Percentiles rank a stretch among this genome's conserved stretches.
phyloP scores from a whole-genome alignment of 371 early-diverging fungal species.

The Apophysomyces variabilis region DNA sequence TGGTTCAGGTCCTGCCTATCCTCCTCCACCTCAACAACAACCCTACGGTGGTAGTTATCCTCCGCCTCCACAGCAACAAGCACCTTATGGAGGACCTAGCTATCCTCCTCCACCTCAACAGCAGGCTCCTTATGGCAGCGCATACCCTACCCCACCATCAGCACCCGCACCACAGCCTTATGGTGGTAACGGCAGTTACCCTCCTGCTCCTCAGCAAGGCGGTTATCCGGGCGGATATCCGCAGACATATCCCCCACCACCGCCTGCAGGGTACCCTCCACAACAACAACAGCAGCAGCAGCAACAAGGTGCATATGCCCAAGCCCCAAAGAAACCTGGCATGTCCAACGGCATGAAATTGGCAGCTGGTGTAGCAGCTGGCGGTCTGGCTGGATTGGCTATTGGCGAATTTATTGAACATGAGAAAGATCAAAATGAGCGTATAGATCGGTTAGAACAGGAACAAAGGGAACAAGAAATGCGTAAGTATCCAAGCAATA shows the following conservation, averaged over 20 bases:
- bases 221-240: not conserved
- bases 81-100: constrained; percentile 9
- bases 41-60: constrained; percentile 8
- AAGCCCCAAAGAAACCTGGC: constrained; percentile 18
- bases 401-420: constrained; percentile 48
- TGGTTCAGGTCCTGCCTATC: not conserved
- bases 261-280: constrained; percentile 2
- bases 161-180: constrained; percentile 1
- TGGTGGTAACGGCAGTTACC: constrained; percentile 6
- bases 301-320: not conserved
- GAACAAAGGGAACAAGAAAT: constrained; percentile 34
- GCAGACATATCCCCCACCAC: not conserved
- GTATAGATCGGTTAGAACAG: constrained; percentile 29
- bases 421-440: constrained; percentile 39
- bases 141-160: constrained; percentile 18
- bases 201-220: not conserved
- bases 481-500: not conserved
- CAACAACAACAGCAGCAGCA: not conserved
- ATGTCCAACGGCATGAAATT: constrained; percentile 50
- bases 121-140: not conserved
- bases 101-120: constrained; percentile 15
- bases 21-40: constrained; percentile 14
- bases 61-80: constrained; percentile 18
- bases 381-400: constrained; percentile 44
- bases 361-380: constrained; percentile 47